phyloP scores from a whole-genome alignment of 306 rosid genomes.

The Cucurbita pepo region DNA sequence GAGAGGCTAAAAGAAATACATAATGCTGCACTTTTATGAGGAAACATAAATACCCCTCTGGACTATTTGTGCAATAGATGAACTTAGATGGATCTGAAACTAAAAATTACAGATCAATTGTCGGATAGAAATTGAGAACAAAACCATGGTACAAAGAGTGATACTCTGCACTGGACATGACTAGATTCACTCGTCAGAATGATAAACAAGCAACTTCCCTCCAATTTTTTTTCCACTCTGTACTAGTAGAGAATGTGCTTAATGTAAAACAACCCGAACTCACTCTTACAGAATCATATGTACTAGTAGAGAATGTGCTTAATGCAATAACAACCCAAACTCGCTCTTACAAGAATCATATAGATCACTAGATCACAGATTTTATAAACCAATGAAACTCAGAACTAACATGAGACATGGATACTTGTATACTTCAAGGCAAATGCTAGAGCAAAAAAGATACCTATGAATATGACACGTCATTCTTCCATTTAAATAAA shows the following conservation, averaged over 20 bases:
- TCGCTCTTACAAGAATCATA: neutral
- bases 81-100: neutral
- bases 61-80: neutral
- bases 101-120: neutral
- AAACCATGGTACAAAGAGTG: neutral
- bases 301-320: neutral
- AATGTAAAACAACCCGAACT: neutral
- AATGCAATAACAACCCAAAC: neutral
- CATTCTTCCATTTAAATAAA: no score
- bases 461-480: neutral
- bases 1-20: neutral
- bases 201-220: neutral
- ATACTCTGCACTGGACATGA: neutral
- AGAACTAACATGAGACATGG: neutral
- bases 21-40: neutral
- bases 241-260: neutral
- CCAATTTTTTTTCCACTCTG: neutral
- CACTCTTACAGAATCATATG: neutral
- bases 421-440: neutral
- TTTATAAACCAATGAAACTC: neutral
- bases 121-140: neutral
- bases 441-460: neutral
- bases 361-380: neutral
- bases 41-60: neutral
- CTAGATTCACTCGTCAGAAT: neutral